Percentiles rank a stretch among this genome's conserved stretches.
Evolutionary conservation across 2,329 filamentous ascomycete genomes (phyloP).

Genomic region (Spiromastix sp.): DNA sequence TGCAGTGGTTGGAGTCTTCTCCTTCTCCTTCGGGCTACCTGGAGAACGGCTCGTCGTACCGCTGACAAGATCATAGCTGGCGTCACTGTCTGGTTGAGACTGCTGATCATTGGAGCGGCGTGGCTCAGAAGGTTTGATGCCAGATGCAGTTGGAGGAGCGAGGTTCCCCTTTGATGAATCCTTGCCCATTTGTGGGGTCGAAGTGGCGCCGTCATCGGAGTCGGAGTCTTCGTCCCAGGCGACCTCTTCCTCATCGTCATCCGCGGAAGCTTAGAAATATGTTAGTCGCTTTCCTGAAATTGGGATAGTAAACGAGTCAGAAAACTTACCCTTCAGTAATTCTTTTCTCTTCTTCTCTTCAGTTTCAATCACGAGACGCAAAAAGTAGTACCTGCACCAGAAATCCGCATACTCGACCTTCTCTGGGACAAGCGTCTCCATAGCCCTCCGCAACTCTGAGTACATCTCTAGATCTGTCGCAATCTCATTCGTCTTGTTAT

Average conservation of each 20-base stretch:
- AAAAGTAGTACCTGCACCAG: constrained; percentile 93
- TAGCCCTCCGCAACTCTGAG: constrained; percentile 70
- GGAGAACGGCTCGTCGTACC: constrained; percentile 70
- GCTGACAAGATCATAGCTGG: constrained; percentile 89
- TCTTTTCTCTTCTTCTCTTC: constrained; percentile 84
- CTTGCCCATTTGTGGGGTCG: constrained; percentile 30
- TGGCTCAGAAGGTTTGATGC: constrained; percentile 49
- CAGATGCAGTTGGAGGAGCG: constrained; percentile 20
- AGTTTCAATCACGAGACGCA: constrained; percentile 83
- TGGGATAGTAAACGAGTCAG: background rate
- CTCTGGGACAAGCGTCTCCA: constrained; percentile 95
- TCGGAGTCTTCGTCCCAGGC: constrained; percentile 64
- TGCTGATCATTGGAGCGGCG: constrained; percentile 76
- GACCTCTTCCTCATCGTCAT: constrained; percentile 62
- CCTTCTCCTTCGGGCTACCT: constrained; percentile 48
- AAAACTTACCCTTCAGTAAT: constrained; percentile 67
- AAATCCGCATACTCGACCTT: constrained; percentile 81
- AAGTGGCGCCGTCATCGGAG: constrained; percentile 34
- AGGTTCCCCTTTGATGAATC: constrained; percentile 12
- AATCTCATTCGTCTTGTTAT: constrained; percentile 76
- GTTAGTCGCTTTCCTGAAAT: background rate
- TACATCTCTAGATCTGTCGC: constrained; percentile 74
- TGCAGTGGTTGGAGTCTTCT: constrained; percentile 39
- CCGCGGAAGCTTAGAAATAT: constrained; percentile 24
- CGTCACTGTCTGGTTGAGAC: constrained; percentile 84